Evolutionary conservation across 1,284 basidiomycete genomes (phyloP).

Genomic region (Melampsora americana): DNA sequence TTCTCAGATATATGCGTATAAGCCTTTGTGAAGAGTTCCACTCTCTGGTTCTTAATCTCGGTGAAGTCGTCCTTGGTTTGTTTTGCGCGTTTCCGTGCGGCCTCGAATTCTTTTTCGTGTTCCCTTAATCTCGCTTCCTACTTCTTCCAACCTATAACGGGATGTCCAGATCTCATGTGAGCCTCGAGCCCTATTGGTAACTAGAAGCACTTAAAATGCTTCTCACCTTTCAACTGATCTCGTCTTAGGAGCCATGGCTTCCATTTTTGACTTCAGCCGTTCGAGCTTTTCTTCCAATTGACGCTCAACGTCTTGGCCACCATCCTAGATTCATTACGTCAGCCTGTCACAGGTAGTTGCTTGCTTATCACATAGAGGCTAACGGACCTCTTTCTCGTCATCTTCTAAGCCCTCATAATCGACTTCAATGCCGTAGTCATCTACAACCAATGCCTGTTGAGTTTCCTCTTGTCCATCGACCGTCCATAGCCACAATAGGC

Average conservation of each 20-base stretch:
- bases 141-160: constrained; percentile 73
- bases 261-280: constrained; percentile 76
- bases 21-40: constrained; percentile 89
- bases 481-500: constrained; percentile 66
- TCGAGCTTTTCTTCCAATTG: constrained; percentile 74
- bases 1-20: constrained; percentile 91
- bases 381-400: constrained; percentile 70
- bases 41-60: constrained; percentile 75
- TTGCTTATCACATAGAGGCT: not conserved
- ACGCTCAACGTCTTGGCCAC: constrained; percentile 65
- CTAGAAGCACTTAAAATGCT: not conserved
- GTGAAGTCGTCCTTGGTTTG: constrained; percentile 84
- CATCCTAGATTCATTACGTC: constrained; percentile 58
- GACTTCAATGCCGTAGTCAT: constrained; percentile 85
- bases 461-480: constrained; percentile 70
- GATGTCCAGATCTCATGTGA: not conserved
- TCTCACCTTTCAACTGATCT: constrained; percentile 81
- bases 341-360: too few relatives aligned
- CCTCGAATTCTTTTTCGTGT: constrained; percentile 61
- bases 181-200: not conserved
- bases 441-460: constrained; percentile 67
- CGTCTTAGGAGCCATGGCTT: constrained; percentile 91
- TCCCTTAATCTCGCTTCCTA: constrained; percentile 65
- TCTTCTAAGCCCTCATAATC: constrained; percentile 75
- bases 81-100: constrained; percentile 72